Base-by-base conservation (phyloP, 306 rosid species). In the Oemleria cerasiformis region DNA sequence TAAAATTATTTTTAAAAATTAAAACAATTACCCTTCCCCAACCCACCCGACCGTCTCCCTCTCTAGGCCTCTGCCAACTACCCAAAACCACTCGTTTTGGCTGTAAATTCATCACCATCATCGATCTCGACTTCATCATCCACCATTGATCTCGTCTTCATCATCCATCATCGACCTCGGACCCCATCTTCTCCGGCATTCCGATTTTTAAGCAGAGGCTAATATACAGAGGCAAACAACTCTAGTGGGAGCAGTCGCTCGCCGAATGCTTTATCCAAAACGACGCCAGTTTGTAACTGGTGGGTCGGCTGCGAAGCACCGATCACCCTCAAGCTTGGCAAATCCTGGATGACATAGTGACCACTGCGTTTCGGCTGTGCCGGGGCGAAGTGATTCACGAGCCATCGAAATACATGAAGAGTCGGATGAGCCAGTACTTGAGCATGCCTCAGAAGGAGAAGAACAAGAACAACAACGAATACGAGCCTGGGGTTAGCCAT, bases 251-350 rank as follows among this genome's bases (percentile, higher is more conserved):
- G 34, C 80, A 84, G 61, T 82, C 83, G 2, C 86, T 92, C 0
- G 74, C 62, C 5, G 88, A 90, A 38, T 92, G 96, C 68, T 72
- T 77, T 4, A 76, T 92, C 14, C 75, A 92, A 54, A 88, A 88
- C 59, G 93, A 92, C 71, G 86, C 86, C 11, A 82, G 55, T 44
- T 63, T 92, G 47, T 89, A 90, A 23, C 68, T 92, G 6, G 86
- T 88, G 21, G 94, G 89, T 3, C 84, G 82, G 0, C 70, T 90
- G 89, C 78, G 79, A 0, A 92, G 95, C 77, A 78, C 86, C 3
- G 75, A 43, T 43, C 84, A 78, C 51, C 87, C 89, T 9, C 70
- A 65, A 5, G 86, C 85, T 3, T 84, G 88, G 88, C 78, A 73
- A 30, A 67, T 81, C 0, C 43, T 90, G 2, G 81, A 84, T 8